Conservation (phyloP, 306 rosid species). For the Trifolium repens region DNA sequence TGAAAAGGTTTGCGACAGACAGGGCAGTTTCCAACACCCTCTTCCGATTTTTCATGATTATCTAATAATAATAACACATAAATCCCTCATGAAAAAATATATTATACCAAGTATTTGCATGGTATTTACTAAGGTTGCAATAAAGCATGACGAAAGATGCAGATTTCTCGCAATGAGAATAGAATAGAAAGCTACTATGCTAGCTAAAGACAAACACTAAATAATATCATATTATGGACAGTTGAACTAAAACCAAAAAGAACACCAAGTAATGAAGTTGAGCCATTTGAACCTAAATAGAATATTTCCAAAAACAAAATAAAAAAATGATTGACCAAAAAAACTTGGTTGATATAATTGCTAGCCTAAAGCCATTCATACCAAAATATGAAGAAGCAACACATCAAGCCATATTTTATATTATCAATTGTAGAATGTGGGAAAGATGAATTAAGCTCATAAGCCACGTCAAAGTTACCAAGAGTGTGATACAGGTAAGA, state of each 20-base stretch:
- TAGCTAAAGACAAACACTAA: constrained; percentile 14
- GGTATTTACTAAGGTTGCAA: constrained; percentile 14
- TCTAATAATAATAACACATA: constrained; percentile 44
- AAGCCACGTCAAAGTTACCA: background rate
- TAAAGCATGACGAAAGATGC: background rate
- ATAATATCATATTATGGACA: constrained; percentile 9
- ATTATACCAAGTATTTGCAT: background rate
- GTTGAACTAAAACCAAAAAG: background rate
- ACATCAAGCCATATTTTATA: constrained; percentile 14
- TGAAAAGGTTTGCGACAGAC: constrained; percentile 80
- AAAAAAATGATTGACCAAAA: background rate
- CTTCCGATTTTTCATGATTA: constrained; percentile 40
- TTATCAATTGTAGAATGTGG: background rate
- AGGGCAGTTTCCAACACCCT: constrained; percentile 73
- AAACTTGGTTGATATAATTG: background rate
- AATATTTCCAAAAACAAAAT: background rate
- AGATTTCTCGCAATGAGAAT: background rate
- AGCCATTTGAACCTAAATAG: constrained; percentile 8
- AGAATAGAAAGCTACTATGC: background rate
- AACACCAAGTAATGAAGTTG: background rate
- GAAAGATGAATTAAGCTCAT: constrained; percentile 21
- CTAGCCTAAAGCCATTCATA: constrained; percentile 8
- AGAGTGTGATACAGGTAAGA: background rate
- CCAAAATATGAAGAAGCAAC: constrained; percentile 5
- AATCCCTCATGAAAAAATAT: constrained; percentile 21